Percentiles rank a stretch among this genome's conserved stretches.
phyloP scores from a whole-genome alignment of 2,329 filamentous ascomycete genomes.

The Phaeoacremonium minimum region DNA sequence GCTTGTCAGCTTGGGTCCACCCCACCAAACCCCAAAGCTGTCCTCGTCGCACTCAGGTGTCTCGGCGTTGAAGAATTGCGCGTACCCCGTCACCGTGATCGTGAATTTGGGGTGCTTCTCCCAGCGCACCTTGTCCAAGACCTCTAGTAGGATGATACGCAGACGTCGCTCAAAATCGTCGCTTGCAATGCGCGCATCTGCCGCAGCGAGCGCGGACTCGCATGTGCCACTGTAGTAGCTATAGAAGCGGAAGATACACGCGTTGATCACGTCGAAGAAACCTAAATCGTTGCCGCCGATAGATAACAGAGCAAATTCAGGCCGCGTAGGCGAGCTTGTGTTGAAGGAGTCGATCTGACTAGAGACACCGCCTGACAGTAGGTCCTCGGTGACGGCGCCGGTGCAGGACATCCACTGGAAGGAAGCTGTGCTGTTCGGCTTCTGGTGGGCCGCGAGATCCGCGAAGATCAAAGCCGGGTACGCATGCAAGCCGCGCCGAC shows the following conservation, averaged over 20 bases:
- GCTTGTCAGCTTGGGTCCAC: conserved; percentile 33
- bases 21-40: conserved; percentile 42
- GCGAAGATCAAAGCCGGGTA: conserved; percentile 33
- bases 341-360: conserved; percentile 39
- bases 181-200: conserved; percentile 26
- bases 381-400: conserved; percentile 33
- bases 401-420: conserved; percentile 44
- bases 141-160: conserved; percentile 32
- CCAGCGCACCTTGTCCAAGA: conserved; percentile 37
- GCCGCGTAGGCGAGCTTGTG: conserved; percentile 23
- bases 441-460: conserved; percentile 23
- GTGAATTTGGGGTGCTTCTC: conserved; percentile 37
- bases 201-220: conserved; percentile 29
- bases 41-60: conserved; percentile 37
- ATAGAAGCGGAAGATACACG: conserved; percentile 45
- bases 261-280: conserved; percentile 45
- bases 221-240: conserved; percentile 42
- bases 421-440: conserved; percentile 17
- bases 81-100: conserved; percentile 42
- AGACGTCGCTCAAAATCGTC: conserved; percentile 33
- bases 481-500: conserved; percentile 35
- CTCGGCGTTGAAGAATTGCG: conserved; percentile 40
- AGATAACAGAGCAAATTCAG: conserved; percentile 42
- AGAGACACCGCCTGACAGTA: conserved; percentile 26
- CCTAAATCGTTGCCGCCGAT: conserved; percentile 44